Conservation (phyloP, 768 basidiomycete species). For the Trametes elegans region DNA sequence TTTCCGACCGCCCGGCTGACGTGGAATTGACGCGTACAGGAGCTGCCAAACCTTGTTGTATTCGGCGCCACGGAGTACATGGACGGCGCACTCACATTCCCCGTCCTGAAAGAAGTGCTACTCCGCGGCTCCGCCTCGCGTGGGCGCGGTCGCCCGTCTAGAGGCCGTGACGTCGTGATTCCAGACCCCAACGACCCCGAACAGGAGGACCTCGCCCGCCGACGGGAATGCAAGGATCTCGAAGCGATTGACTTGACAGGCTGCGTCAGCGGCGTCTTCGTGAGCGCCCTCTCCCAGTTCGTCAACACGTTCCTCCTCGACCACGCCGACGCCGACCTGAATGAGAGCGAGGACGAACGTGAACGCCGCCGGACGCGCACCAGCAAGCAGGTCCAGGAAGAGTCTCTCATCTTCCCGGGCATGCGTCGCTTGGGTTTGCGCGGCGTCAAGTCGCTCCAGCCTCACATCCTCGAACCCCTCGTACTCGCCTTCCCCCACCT, state of each 20-base stretch:
- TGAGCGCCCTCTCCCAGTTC: slow-evolving; percentile 81
- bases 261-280: slow-evolving; percentile 90
- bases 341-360: slow-evolving; percentile 40
- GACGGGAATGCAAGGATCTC: slow-evolving; percentile 71
- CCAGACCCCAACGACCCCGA: slow-evolving; percentile 58
- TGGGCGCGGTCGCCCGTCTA: slow-evolving; percentile 63
- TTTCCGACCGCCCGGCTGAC: background rate
- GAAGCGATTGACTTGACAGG: slow-evolving; percentile 93
- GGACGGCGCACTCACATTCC: slow-evolving; percentile 85
- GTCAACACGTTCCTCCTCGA: slow-evolving; percentile 62
- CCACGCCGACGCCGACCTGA: slow-evolving; percentile 39
- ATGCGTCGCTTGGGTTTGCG: slow-evolving; percentile 78
- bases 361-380: slow-evolving; percentile 35
- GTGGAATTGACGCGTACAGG: slow-evolving; percentile 45
- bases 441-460: slow-evolving; percentile 75
- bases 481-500: slow-evolving; percentile 81
- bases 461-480: slow-evolving; percentile 67
- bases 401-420: slow-evolving; percentile 61
- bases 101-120: slow-evolving; percentile 87
- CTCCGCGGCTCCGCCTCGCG: slow-evolving; percentile 77
- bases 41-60: slow-evolving; percentile 79
- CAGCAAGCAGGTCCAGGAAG: slow-evolving; percentile 38
- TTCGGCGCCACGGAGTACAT: slow-evolving; percentile 99
- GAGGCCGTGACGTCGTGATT: slow-evolving; percentile 53
- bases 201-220: slow-evolving; percentile 74